Percentiles rank a stretch among this genome's conserved stretches.
Conservation (phyloP, 352 stramenopile species). For the Globisporangium alternatum region DNA sequence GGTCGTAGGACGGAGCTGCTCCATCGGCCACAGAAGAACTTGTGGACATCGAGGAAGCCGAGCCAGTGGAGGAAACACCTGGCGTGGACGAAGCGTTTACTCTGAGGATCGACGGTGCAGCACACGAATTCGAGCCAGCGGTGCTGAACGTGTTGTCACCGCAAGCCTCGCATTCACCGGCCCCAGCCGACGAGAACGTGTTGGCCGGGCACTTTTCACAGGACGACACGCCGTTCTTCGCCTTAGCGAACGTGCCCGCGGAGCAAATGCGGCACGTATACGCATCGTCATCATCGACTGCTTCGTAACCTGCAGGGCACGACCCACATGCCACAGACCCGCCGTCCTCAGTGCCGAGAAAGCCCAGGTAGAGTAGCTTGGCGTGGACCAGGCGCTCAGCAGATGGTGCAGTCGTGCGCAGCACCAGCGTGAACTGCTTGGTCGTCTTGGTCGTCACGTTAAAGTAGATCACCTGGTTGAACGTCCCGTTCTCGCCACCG, state of each 20-base stretch:
- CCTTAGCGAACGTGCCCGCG: slow-evolving; percentile 45
- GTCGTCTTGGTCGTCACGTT: slow-evolving; percentile 38
- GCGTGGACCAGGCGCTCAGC: slow-evolving; percentile 46
- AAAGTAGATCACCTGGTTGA: slow-evolving; percentile 49
- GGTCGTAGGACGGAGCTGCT: slow-evolving; percentile 60
- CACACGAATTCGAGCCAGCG: slow-evolving; percentile 34
- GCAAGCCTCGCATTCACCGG: slow-evolving; percentile 47
- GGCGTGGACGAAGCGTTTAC: slow-evolving; percentile 31
- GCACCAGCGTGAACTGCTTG: slow-evolving; percentile 58
- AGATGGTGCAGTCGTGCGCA: slow-evolving; percentile 45
- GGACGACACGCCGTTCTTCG: slow-evolving; percentile 32
- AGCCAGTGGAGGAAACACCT: slow-evolving; percentile 18
- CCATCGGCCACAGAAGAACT: slow-evolving; percentile 23
- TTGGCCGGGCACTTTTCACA: slow-evolving; percentile 58
- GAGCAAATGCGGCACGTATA: slow-evolving; percentile 56
- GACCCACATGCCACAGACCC: slow-evolving; percentile 47
- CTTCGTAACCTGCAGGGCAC: slow-evolving; percentile 54
- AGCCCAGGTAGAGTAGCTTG: slow-evolving; percentile 48
- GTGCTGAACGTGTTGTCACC: slow-evolving; percentile 64
- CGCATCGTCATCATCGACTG: slow-evolving; percentile 22
- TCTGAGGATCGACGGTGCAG: slow-evolving; percentile 40
- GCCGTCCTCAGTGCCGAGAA: slow-evolving; percentile 50
- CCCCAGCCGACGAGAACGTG: slow-evolving; percentile 54
- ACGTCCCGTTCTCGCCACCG: slow-evolving; percentile 65
- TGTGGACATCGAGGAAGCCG: slow-evolving; percentile 13